phyloP scores from a whole-genome alignment of 2,329 filamentous ascomycete genomes.

The Calonectria pauciramosa region DNA sequence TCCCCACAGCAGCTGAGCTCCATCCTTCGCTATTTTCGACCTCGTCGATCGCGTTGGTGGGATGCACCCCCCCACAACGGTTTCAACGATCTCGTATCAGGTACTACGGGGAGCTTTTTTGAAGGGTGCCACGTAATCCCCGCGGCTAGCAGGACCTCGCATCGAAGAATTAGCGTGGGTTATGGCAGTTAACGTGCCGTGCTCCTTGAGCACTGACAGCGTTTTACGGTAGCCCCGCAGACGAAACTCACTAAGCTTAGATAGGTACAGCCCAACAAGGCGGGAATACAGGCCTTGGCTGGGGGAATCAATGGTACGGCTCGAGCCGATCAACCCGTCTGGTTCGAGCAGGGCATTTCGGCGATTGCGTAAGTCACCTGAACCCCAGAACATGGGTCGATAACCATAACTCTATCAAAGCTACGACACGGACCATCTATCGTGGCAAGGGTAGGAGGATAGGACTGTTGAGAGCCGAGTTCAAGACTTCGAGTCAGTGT shows the following conservation, averaged over 20 bases:
- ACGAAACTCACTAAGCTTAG: slow-evolving; percentile 2
- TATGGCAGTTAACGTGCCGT: not conserved
- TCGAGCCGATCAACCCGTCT: not conserved
- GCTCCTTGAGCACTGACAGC: not conserved
- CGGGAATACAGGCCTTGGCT: not conserved
- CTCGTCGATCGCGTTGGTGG: not conserved
- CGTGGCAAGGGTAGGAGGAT: not conserved
- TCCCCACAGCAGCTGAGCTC: not conserved
- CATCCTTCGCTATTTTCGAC: not conserved
- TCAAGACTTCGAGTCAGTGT: not conserved
- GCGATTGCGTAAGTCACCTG: slow-evolving; percentile 1
- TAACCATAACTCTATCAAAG: not conserved
- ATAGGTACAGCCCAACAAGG: not conserved
- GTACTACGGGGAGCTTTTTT: not conserved
- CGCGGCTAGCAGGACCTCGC: not conserved
- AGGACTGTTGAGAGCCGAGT: not conserved
- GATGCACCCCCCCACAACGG: not conserved
- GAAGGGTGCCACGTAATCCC: not conserved
- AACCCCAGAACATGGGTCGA: not conserved
- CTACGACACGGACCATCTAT: not conserved
- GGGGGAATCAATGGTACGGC: not conserved
- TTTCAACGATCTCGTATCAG: not conserved
- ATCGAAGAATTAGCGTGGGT: not conserved
- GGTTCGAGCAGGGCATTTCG: not conserved
- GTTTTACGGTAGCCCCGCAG: not conserved